phyloP scores from a whole-genome alignment of 2,329 filamentous ascomycete genomes.

The Xylariaceae sp. region DNA sequence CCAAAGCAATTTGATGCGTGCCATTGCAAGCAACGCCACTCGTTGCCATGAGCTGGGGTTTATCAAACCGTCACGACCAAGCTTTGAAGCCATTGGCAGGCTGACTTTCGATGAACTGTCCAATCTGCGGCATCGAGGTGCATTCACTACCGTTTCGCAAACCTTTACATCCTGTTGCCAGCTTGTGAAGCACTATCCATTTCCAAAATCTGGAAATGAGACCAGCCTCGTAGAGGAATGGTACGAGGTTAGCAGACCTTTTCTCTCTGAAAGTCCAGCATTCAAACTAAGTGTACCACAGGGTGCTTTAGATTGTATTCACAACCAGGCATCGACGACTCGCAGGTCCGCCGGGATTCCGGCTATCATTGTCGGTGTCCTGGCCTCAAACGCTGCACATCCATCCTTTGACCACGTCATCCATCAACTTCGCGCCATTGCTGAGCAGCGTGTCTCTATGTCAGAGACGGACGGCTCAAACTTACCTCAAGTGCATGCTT shows the following conservation, averaged over 20 bases:
- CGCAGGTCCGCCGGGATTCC: conserved; percentile 88
- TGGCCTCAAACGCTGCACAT: conserved; percentile 54
- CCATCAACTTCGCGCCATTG: conserved; percentile 51
- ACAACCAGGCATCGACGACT: conserved; percentile 72
- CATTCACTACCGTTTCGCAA: conserved; percentile 85
- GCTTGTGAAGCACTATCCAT: conserved; percentile 42
- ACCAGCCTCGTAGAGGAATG: conserved; percentile 53
- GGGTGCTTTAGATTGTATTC: conserved; percentile 63
- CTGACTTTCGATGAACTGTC: conserved; percentile 78
- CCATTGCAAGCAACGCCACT: conserved; percentile 48
- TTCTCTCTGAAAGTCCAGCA: background rate
- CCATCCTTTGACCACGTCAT: conserved; percentile 61
- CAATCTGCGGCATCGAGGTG: conserved; percentile 78
- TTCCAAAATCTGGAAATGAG: conserved; percentile 17
- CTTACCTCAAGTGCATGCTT: conserved; percentile 84
- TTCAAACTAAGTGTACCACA: conserved; percentile 19
- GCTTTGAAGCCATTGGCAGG: conserved; percentile 61
- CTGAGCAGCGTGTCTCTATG: conserved; percentile 43
- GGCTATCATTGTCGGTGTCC: conserved; percentile 72
- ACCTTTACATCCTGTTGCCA: conserved; percentile 79
- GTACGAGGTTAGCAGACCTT: conserved; percentile 52
- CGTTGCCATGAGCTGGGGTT: conserved; percentile 35
- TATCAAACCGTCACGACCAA: conserved; percentile 40
- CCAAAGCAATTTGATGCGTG: conserved; percentile 62
- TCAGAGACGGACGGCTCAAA: conserved; percentile 56